Evolutionary conservation across 208 protist species (phyloP).

Genomic region (Tritrichomonas foetus): DNA sequence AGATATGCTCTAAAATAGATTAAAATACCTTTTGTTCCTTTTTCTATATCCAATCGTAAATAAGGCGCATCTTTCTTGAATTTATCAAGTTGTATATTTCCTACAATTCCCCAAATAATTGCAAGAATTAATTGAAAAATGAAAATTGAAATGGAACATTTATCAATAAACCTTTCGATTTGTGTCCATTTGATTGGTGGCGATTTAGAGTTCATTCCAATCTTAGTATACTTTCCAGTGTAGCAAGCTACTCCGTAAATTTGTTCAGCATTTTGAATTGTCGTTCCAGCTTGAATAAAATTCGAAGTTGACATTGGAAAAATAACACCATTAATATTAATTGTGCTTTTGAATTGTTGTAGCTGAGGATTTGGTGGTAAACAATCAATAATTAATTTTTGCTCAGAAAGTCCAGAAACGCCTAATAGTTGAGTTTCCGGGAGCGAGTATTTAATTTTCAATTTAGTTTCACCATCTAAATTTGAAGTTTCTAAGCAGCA

Average conservation of each 20-base stretch:
- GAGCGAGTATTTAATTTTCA: not conserved
- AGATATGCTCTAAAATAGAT: constrained; percentile 80
- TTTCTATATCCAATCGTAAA: constrained; percentile 51
- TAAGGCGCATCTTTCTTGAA: constrained; percentile 62
- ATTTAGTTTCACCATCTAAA: constrained; percentile 42
- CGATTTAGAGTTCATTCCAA: constrained; percentile 73
- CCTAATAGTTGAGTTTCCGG: not conserved
- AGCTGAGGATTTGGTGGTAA: constrained; percentile 68
- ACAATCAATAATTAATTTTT: constrained; percentile 61
- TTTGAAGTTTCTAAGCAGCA: constrained; percentile 48
- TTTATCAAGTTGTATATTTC: constrained; percentile 61
- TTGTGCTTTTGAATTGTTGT: constrained; percentile 70
- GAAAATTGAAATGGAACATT: constrained; percentile 75
- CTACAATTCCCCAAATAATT: constrained; percentile 69
- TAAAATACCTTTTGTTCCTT: constrained; percentile 46
- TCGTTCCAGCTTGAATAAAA: not conserved
- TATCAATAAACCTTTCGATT: constrained; percentile 73
- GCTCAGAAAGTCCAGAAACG: not conserved
- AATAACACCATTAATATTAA: not conserved
- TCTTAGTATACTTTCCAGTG: constrained; percentile 84
- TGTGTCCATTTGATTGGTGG: constrained; percentile 78
- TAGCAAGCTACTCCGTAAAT: constrained; percentile 77
- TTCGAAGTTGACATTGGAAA: constrained; percentile 48
- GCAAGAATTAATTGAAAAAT: constrained; percentile 69
- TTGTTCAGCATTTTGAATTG: constrained; percentile 65